Percentiles rank a stretch among this genome's conserved stretches.
These are phyloP conservation scores for Fusarium domesticum DNA, from an alignment of 2,329 filamentous ascomycete genomes.

Conservation along the genomic window DNA sequence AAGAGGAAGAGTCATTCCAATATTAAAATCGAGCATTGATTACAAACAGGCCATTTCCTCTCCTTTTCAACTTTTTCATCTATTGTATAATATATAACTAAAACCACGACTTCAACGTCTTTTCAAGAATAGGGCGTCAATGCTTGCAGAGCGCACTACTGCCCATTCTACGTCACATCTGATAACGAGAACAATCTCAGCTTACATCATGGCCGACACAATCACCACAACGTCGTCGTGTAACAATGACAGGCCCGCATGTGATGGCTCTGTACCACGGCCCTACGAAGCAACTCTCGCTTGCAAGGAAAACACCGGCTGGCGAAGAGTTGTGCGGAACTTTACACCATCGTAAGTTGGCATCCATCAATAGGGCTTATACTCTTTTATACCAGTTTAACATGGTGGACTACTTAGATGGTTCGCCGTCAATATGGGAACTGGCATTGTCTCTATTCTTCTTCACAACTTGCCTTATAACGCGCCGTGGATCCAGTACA, in stretches of 20 bases:
- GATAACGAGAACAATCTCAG: constrained; percentile 2
- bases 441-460: constrained; percentile 63
- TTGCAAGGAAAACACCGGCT: constrained; percentile 38
- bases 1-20: too few species aligned
- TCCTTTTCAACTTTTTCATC: constrained; percentile 1
- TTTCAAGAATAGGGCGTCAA: too few species aligned
- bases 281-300: constrained; percentile 17
- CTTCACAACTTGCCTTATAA: constrained; percentile 62
- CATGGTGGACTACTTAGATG: too few species aligned
- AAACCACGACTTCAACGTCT: not conserved
- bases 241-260: constrained; percentile 5
- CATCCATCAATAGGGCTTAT: not conserved
- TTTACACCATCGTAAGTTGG: constrained; percentile 52
- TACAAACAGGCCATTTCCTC: not conserved
- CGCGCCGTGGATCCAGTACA: constrained; percentile 53
- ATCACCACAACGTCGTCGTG: constrained; percentile 8
- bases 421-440: constrained; percentile 64
- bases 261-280: constrained; percentile 8
- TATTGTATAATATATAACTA: constrained; percentile 2
- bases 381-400: too few species aligned
- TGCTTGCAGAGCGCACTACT: too few species aligned
- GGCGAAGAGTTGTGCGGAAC: constrained; percentile 48
- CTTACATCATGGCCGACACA: constrained; percentile 18
- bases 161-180: too few species aligned
- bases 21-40: too few species aligned